These are phyloP conservation scores for Oryza australiensis DNA, from an alignment of 176 grass and related monocot species.

Conservation along the genomic window DNA sequence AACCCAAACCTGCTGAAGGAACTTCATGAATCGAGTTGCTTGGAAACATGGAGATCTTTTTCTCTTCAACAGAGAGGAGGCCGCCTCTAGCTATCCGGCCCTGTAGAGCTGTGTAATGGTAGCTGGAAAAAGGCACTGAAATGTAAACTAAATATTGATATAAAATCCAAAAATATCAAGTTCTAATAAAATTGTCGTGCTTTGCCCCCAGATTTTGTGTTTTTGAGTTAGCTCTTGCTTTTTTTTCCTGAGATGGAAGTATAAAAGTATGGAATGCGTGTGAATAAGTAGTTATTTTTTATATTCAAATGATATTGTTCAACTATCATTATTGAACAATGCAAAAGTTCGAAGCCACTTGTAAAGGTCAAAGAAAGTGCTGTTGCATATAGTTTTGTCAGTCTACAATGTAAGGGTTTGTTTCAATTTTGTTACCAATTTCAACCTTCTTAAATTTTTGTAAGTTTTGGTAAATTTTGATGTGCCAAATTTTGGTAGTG, in stretches of 20 bases:
- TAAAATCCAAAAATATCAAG: background rate
- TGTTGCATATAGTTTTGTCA: too few relatives aligned
- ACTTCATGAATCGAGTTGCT: conserved; percentile 32
- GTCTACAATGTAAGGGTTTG: too few relatives aligned
- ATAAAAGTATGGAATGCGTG: background rate
- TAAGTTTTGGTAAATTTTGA: too few relatives aligned
- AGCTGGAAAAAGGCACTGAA: background rate
- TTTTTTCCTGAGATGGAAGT: background rate
- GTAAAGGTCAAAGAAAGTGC: too few relatives aligned
- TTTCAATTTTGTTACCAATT: too few relatives aligned
- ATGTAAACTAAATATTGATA: background rate
- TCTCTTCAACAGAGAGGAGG: background rate
- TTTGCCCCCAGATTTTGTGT: background rate
- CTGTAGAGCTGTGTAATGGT: background rate
- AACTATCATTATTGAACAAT: background rate
- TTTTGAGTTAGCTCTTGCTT: too few relatives aligned
- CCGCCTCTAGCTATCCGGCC: background rate
- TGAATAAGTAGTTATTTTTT: background rate
- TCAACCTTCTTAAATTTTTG: too few relatives aligned
- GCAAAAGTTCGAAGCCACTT: background rate
- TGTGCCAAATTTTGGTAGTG: too few relatives aligned
- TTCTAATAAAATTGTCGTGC: background rate
- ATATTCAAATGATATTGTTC: background rate
- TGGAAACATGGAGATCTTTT: background rate
- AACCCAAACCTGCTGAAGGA: conserved; percentile 46